phyloP scores from a whole-genome alignment of 306 rosid genomes.

The Inga laurina region DNA sequence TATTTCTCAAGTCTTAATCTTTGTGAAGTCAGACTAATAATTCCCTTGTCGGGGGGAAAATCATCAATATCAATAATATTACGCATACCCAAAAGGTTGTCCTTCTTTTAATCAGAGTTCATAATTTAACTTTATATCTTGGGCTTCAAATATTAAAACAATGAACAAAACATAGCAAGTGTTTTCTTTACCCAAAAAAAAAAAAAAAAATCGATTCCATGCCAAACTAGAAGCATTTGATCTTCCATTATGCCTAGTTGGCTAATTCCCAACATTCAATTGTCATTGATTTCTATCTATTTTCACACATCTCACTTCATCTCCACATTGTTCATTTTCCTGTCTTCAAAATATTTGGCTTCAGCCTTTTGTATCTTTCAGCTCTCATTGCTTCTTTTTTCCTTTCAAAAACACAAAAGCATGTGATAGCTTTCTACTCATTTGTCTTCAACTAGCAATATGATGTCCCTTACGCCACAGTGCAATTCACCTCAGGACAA shows the following conservation, averaged over 20 bases:
- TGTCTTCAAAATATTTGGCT: not conserved
- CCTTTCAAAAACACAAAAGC: not conserved
- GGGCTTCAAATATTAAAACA: not conserved
- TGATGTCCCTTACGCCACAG: constrained; percentile 9
- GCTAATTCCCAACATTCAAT: not conserved
- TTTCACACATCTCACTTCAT: not conserved
- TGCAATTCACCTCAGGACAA: constrained; percentile 26
- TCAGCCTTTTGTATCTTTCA: not conserved
- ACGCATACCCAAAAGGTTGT: not conserved
- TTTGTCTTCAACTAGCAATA: constrained; percentile 10
- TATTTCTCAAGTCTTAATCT: not conserved
- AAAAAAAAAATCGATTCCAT: not conserved
- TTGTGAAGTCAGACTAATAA: not conserved
- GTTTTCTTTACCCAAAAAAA: not conserved
- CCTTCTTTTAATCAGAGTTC: not conserved
- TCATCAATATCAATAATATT: not conserved
- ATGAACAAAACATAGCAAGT: not conserved
- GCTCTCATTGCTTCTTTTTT: not conserved
- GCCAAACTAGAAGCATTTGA: not conserved
- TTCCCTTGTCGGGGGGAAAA: not conserved
- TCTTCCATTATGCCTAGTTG: not conserved
- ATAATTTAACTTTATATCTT: not conserved
- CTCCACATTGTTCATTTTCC: not conserved
- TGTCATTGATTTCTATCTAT: not conserved
- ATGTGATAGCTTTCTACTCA: not conserved